A percentile compares a stretch with the other conserved stretches of the same genome.
Conservation (phyloP, 305 asterid species). For the Striga hermonthica region DNA sequence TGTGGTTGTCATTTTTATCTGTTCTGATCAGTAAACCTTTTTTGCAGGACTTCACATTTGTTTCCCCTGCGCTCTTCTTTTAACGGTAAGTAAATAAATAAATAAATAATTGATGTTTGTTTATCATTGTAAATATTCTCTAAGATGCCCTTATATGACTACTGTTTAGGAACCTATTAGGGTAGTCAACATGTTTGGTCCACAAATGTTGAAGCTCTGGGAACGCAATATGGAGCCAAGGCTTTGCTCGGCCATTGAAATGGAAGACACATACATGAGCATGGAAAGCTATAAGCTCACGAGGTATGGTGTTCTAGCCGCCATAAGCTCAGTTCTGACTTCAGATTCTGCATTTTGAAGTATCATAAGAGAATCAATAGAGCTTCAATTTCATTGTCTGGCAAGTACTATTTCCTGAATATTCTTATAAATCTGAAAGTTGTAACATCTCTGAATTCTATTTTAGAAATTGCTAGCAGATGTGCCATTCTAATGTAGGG, state of each 20-base stretch:
- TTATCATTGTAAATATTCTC: too few species aligned
- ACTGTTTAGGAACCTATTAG: too few species aligned
- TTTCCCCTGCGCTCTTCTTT: too few species aligned
- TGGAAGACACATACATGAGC: slow-evolving; percentile 69
- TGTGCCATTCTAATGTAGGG: too few species aligned
- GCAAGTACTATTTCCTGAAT: not conserved
- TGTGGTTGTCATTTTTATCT: too few species aligned
- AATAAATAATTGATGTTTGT: not conserved
- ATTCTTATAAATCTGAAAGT: too few species aligned
- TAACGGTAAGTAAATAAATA: too few species aligned
- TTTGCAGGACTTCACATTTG: too few species aligned
- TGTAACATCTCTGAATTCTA: not conserved
- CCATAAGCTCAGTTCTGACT: slow-evolving; percentile 93
- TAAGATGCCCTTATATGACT: too few species aligned
- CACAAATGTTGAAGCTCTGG: slow-evolving; percentile 77
- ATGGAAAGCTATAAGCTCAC: slow-evolving; percentile 85
- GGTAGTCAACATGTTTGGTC: slow-evolving; percentile 47
- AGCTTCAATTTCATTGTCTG: not conserved
- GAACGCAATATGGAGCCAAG: slow-evolving; percentile 97
- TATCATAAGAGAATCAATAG: slow-evolving; percentile 21
- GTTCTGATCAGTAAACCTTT: too few species aligned
- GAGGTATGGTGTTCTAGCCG: slow-evolving; percentile 92
- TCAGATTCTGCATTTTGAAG: slow-evolving; percentile 62
- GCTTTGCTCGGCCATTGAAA: slow-evolving; percentile 95
- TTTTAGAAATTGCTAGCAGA: not conserved